phyloP scores from a whole-genome alignment of 345 rosid species.

The Fremontodendron californicum region DNA sequence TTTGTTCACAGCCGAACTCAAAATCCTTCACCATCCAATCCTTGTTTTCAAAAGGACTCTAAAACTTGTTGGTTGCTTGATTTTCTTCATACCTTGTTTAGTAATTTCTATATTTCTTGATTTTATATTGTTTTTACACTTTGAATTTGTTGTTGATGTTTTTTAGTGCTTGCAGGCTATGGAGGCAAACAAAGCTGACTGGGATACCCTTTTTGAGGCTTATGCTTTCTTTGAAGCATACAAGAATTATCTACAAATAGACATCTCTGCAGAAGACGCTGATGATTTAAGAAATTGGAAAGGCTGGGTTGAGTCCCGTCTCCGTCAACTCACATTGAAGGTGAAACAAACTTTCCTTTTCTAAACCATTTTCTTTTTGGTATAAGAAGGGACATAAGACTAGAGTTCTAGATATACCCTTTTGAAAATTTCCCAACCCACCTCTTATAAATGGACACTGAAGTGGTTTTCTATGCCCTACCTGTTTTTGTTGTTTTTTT shows the following conservation, averaged over 20 bases:
- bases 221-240: conserved; percentile 90
- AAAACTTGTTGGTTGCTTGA: not conserved
- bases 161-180: conserved; percentile 59
- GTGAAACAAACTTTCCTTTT: conserved; percentile 26
- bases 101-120: not conserved
- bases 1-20: not conserved
- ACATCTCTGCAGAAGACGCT: conserved; percentile 70
- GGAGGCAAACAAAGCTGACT: conserved; percentile 73
- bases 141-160: conserved; percentile 18
- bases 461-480: not conserved
- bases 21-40: not conserved
- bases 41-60: not conserved
- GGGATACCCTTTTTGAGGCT: conserved; percentile 88
- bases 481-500: not conserved
- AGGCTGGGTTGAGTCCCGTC: conserved; percentile 99
- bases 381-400: not conserved
- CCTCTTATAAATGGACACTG: not conserved
- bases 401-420: not conserved
- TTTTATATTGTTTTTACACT: not conserved
- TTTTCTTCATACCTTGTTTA: not conserved
- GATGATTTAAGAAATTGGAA: conserved; percentile 91
- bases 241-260: conserved; percentile 85
- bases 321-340: conserved; percentile 90
- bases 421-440: not conserved
- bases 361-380: not conserved